These are phyloP conservation scores for Picea engelmannii DNA, from an alignment of 83 land plant genomes.

Conservation along the genomic window DNA sequence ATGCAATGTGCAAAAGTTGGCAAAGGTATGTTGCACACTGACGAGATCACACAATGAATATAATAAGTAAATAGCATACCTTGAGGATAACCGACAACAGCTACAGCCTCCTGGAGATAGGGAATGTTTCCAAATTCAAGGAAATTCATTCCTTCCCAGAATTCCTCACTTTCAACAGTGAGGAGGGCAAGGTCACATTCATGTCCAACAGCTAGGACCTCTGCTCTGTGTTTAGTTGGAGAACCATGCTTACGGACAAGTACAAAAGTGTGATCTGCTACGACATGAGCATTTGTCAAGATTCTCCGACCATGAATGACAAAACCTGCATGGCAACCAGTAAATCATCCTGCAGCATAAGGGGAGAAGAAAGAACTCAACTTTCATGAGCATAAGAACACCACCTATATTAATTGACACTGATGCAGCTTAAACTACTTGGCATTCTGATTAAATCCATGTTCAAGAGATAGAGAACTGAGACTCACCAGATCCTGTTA, in stretches of 20 bases:
- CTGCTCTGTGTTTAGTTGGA: slow-evolving; percentile 82
- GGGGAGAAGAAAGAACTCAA: slow-evolving; percentile 7
- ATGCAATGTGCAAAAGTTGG: not conserved
- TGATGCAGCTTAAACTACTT: not conserved
- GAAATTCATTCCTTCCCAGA: slow-evolving; percentile 85
- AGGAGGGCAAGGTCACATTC: slow-evolving; percentile 95
- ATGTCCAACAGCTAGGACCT: slow-evolving; percentile 89
- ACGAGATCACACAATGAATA: not conserved
- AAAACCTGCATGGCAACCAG: slow-evolving; percentile 60
- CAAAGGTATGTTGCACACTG: not conserved
- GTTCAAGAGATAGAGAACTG: not conserved
- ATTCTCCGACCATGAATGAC: slow-evolving; percentile 73
- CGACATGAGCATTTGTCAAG: slow-evolving; percentile 95
- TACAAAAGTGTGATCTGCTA: slow-evolving; percentile 93
- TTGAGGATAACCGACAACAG: slow-evolving; percentile 98
- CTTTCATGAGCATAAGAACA: not conserved
- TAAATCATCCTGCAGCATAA: not conserved
- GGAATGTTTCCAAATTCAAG: slow-evolving; percentile 90
- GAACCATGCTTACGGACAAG: slow-evolving; percentile 95
- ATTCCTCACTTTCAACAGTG: slow-evolving; percentile 72
- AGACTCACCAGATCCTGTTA: slow-evolving; percentile 80
- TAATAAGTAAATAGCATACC: slow-evolving; percentile 38
- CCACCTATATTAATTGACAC: not conserved
- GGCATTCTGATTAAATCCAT: not conserved
- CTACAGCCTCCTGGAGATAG: slow-evolving; percentile 89